A percentile compares a stretch with the other conserved stretches of the same genome.
Conservation (phyloP, 192 early-diverging fungal species). For the Backusella liffmaniae region DNA sequence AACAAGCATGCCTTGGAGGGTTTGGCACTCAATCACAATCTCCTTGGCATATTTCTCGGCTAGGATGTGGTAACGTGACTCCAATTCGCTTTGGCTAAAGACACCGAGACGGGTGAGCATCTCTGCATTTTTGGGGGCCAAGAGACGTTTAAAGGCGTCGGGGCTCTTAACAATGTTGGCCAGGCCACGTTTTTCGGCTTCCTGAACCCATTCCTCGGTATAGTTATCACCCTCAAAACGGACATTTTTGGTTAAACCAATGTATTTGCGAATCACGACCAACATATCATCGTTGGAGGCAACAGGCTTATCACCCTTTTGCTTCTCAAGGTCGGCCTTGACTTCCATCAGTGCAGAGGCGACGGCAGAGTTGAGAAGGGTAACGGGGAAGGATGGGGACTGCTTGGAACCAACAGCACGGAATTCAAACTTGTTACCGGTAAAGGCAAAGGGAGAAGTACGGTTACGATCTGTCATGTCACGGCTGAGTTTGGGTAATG, state of each 20-base stretch:
- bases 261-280: slow-evolving; percentile 82
- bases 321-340: slow-evolving; percentile 67
- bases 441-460: slow-evolving; percentile 99
- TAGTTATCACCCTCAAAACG: slow-evolving; percentile 99
- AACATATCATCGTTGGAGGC: slow-evolving; percentile 88
- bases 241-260: slow-evolving; percentile 75
- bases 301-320: slow-evolving; percentile 79
- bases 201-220: slow-evolving; percentile 89
- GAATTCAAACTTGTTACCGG: slow-evolving; percentile 99
- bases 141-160: slow-evolving; percentile 85
- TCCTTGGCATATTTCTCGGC: slow-evolving; percentile 99
- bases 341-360: slow-evolving; percentile 78
- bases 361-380: slow-evolving; percentile 90
- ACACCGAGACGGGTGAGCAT: slow-evolving; percentile 84
- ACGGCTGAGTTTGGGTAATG: slow-evolving; percentile 87
- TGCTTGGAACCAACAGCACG: slow-evolving; percentile 98
- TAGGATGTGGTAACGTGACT: slow-evolving; percentile 94
- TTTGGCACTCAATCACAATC: slow-evolving; percentile 88
- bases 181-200: slow-evolving; percentile 92
- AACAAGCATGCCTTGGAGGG: slow-evolving; percentile 76
- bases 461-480: slow-evolving; percentile 99
- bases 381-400: slow-evolving; percentile 94
- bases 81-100: slow-evolving; percentile 83
- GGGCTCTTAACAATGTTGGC: slow-evolving; percentile 93
- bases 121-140: slow-evolving; percentile 63